Evolutionary conservation across 805 yeast genomes (phyloP).

Genomic region (Yarrowia sp.): DNA sequence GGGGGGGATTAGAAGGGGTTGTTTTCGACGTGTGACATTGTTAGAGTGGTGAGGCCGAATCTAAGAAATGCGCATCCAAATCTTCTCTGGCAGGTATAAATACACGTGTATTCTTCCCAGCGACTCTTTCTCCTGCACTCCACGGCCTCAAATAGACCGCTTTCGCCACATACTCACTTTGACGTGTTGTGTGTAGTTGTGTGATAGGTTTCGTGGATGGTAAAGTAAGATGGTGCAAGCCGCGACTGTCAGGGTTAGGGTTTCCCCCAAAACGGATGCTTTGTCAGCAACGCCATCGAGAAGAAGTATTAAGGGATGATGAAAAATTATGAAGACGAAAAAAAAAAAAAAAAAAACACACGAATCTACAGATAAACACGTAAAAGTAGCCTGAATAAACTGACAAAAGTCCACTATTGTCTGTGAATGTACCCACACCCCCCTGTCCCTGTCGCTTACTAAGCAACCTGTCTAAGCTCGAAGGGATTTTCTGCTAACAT

Average conservation of each 20-base stretch:
- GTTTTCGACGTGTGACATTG: too few species aligned
- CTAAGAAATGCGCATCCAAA: too few species aligned
- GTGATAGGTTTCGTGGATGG: not conserved
- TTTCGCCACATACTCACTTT: constrained; percentile 26
- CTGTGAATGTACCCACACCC: too few species aligned
- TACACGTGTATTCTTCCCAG: not conserved
- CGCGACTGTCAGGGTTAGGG: constrained; percentile 23
- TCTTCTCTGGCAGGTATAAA: not conserved
- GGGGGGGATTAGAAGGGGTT: not conserved
- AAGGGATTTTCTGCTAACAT: not conserved
- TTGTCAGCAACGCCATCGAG: too few species aligned
- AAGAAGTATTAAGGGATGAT: not conserved
- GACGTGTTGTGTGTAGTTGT: constrained; percentile 10
- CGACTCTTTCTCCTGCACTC: too few species aligned
- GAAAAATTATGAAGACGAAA: not conserved
- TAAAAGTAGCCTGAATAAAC: not conserved
- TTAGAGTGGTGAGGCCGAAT: too few species aligned
- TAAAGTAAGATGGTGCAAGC: constrained; percentile 7
- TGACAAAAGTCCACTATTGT: too few species aligned
- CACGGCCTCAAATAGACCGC: not conserved
- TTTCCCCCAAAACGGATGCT: not conserved
- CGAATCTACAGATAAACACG: too few species aligned
- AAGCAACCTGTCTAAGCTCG: not conserved
- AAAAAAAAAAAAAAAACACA: too few species aligned
- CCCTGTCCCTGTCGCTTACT: too few species aligned